Conservation (phyloP, 208 protist genomes). For the Angomonas deanei region DNA sequence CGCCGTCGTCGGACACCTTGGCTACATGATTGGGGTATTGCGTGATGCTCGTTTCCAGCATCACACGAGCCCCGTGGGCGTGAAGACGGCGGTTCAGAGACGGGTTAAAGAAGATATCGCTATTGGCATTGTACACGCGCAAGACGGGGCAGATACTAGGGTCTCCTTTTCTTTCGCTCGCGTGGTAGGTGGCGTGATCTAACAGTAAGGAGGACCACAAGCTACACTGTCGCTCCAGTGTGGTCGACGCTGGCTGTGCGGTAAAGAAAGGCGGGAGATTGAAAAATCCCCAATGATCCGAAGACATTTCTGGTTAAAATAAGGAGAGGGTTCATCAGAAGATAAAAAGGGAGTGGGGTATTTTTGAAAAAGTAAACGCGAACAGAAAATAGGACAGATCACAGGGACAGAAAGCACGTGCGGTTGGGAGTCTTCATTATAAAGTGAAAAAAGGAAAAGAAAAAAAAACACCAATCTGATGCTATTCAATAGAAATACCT, state of each 20-base stretch:
- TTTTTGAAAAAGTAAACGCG: too few species aligned
- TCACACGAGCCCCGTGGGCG: constrained; percentile 29
- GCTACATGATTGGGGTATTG: constrained; percentile 61
- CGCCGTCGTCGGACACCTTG: constrained; percentile 21
- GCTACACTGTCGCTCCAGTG: constrained; percentile 44
- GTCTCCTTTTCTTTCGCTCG: constrained; percentile 12
- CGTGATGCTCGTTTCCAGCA: constrained; percentile 57
- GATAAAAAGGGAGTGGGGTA: too few species aligned
- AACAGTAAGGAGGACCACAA: constrained; percentile 67
- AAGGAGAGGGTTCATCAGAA: too few species aligned
- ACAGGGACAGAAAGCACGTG: too few species aligned
- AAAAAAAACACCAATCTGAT: constrained; percentile 10
- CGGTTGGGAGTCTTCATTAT: not conserved
- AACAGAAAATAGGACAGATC: too few species aligned
- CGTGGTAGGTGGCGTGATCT: constrained; percentile 75
- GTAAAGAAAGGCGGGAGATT: constrained; percentile 85
- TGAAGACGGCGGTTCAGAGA: constrained; percentile 58
- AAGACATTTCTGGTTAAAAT: too few species aligned
- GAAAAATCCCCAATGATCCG: constrained; percentile 76
- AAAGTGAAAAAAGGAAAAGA: not conserved
- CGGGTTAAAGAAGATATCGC: constrained; percentile 73
- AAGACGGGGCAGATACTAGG: constrained; percentile 25
- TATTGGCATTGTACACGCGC: constrained; percentile 60
- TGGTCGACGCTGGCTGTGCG: constrained; percentile 51
- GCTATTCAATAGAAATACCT: not conserved